Percentiles rank a stretch among this genome's conserved stretches.
These are phyloP conservation scores for Claviceps spartinae DNA, from an alignment of 2,329 filamentous ascomycete species.

Conservation along the genomic window DNA sequence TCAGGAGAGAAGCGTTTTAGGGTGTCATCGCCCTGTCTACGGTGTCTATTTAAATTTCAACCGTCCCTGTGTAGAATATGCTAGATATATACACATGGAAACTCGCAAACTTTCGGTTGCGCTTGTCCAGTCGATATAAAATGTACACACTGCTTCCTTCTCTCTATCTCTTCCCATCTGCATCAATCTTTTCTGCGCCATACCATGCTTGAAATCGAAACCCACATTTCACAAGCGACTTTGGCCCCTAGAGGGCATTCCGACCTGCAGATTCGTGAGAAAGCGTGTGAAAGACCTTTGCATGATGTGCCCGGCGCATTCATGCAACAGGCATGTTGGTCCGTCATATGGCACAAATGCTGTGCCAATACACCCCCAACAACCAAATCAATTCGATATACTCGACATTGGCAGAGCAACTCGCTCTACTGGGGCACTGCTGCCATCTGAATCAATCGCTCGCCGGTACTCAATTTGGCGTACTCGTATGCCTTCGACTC, in stretches of 20 bases:
- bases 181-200: background rate
- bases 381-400: background rate
- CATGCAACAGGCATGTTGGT: conserved; percentile 1
- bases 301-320: conserved; percentile 1
- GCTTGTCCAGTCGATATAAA: too few relatives aligned
- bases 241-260: conserved; percentile 3
- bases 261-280: background rate
- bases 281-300: background rate
- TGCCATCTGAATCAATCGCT: conserved; percentile 41
- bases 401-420: background rate
- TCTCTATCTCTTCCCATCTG: background rate
- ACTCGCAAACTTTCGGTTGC: too few relatives aligned
- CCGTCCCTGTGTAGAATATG: too few relatives aligned
- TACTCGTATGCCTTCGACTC: conserved; percentile 56
- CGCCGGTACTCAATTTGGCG: conserved; percentile 47
- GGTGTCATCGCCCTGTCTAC: too few relatives aligned
- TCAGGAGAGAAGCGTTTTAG: too few relatives aligned
- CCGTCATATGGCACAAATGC: background rate
- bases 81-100: too few relatives aligned
- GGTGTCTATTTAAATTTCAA: too few relatives aligned
- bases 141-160: background rate
- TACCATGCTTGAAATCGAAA: conserved; percentile 3
- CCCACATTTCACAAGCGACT: conserved; percentile 1
- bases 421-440: conserved; percentile 16
- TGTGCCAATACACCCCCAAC: background rate